Evolutionary conservation across 2,329 filamentous ascomycete genomes (phyloP).

Genomic region (Xylaria multiplex): DNA sequence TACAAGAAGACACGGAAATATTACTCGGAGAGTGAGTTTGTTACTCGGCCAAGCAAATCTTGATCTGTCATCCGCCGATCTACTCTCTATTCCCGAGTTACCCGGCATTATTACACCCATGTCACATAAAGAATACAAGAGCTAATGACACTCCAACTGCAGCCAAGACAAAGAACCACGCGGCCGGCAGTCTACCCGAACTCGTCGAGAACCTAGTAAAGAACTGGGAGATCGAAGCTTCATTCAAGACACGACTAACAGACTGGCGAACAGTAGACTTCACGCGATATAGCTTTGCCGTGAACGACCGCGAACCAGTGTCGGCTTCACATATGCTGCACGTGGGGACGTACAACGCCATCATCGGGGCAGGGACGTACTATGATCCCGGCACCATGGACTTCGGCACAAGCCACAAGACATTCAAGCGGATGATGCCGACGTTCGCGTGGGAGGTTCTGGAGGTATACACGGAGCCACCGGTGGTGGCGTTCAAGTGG

Average conservation of each 20-base stretch:
- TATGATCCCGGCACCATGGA: constrained; percentile 70
- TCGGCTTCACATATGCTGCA: constrained; percentile 71
- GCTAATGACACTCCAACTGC: not conserved
- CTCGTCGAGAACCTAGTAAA: constrained; percentile 77
- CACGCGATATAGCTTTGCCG: constrained; percentile 68
- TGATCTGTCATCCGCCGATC: not conserved
- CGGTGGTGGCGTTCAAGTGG: constrained; percentile 71
- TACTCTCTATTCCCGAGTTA: not conserved
- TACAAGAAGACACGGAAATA: constrained; percentile 71
- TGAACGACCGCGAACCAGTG: constrained; percentile 69
- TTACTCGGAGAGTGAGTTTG: constrained; percentile 65
- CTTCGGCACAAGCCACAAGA: constrained; percentile 73
- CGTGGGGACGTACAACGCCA: constrained; percentile 75
- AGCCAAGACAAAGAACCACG: constrained; percentile 69
- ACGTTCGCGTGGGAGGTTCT: constrained; percentile 77
- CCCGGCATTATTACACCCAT: not conserved
- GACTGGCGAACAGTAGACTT: constrained; percentile 75
- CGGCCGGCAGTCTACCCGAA: constrained; percentile 64
- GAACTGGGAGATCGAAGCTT: constrained; percentile 78
- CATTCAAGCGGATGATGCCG: constrained; percentile 78
- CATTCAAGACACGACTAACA: constrained; percentile 68
- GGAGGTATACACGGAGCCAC: constrained; percentile 73
- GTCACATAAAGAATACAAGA: not conserved
- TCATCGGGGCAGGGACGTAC: constrained; percentile 71
- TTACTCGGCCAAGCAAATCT: not conserved